Percentiles rank a stretch among this genome's conserved stretches.
Conservation (phyloP, 257 asterid species). For the Petunia axillaris region DNA sequence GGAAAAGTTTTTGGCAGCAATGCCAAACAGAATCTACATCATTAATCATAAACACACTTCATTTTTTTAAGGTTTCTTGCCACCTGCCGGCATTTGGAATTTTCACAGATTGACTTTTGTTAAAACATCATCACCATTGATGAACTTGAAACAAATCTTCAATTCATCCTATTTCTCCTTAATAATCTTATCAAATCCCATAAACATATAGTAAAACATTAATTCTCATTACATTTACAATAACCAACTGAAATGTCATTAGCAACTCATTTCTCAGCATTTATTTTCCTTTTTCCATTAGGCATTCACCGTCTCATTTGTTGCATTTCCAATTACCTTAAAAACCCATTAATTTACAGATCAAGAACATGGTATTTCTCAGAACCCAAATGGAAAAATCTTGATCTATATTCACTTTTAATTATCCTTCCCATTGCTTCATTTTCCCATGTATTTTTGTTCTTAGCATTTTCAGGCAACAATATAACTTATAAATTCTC, state of each 20-base stretch:
- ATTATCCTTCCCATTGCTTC: constrained; percentile 68
- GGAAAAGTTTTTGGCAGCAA: too few relatives aligned
- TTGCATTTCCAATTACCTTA: constrained; percentile 62
- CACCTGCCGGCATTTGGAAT: neutral
- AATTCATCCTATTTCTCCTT: neutral
- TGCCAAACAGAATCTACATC: too few relatives aligned
- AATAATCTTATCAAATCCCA: neutral
- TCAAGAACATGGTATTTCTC: constrained; percentile 79
- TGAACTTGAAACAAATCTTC: constrained; percentile 14
- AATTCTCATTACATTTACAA: neutral
- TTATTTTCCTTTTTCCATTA: constrained; percentile 63
- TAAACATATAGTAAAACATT: neutral
- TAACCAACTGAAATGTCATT: constrained; percentile 38
- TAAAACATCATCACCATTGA: constrained; percentile 4
- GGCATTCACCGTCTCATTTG: constrained; percentile 68
- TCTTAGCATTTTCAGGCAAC: constrained; percentile 56
- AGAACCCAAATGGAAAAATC: constrained; percentile 72
- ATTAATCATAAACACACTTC: neutral
- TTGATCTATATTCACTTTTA: constrained; percentile 65
- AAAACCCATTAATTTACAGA: constrained; percentile 65
- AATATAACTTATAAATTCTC: constrained; percentile 63
- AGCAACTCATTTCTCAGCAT: constrained; percentile 75
- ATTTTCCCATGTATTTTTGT: constrained; percentile 55
- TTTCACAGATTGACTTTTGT: constrained; percentile 10
- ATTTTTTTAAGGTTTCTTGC: neutral